A percentile compares a stretch with the other conserved stretches of the same genome.
phyloP scores from a whole-genome alignment of 352 stramenopile species.

The Stramenopiles sp. region DNA sequence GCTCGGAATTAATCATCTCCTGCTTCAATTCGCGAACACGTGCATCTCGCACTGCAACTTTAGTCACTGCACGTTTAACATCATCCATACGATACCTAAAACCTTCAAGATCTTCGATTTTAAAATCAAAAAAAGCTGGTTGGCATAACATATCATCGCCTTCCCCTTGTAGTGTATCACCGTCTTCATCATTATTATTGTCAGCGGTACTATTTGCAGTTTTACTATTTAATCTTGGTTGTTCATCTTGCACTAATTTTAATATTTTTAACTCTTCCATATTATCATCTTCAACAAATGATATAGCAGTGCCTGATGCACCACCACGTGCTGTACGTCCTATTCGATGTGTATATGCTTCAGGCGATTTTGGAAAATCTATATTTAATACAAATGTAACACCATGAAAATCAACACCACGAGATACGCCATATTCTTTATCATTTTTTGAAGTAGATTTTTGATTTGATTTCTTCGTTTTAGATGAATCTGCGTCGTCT shows the following conservation, averaged over 20 bases:
- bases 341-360: constrained; percentile 93
- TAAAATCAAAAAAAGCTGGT: constrained; percentile 82
- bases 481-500: constrained; percentile 9
- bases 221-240: constrained; percentile 35
- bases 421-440: constrained; percentile 78
- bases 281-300: constrained; percentile 60
- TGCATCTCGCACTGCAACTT: constrained; percentile 73
- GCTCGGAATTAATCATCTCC: constrained; percentile 93
- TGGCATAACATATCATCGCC: constrained; percentile 64
- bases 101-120: constrained; percentile 89
- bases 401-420: constrained; percentile 91
- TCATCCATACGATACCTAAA: constrained; percentile 92
- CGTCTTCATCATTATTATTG: constrained; percentile 6
- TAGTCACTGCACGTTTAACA: constrained; percentile 77
- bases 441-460: constrained; percentile 39
- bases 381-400: constrained; percentile 98
- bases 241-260: constrained; percentile 62
- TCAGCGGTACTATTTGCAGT: constrained; percentile 13
- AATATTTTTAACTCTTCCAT: constrained; percentile 54
- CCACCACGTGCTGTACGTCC: constrained; percentile 87
- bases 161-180: constrained; percentile 12
- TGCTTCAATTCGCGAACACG: constrained; percentile 85
- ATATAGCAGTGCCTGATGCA: constrained; percentile 82
- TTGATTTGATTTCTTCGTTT: constrained; percentile 12
- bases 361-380: constrained; percentile 78